Conservation (phyloP, 73 alveolate species). For the Paramecium sonneborni region DNA sequence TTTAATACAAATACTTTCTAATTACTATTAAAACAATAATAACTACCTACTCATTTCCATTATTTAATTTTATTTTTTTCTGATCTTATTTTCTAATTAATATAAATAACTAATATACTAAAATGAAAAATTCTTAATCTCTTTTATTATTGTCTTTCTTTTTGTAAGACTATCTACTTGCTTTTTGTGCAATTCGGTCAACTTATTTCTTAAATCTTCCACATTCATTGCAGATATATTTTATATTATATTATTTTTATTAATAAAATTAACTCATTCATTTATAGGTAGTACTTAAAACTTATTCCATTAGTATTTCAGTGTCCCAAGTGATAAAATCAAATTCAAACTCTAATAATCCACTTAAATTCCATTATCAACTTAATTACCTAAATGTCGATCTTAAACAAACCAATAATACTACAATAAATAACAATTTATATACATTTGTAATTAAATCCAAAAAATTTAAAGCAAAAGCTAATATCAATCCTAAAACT, state of each 20-base stretch:
- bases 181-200: constrained; percentile 17
- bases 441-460: not conserved
- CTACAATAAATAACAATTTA: not conserved
- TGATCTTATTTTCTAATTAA: not conserved
- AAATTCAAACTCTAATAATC: not conserved
- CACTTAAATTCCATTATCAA: not conserved
- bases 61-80: not conserved
- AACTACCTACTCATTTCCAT: not conserved
- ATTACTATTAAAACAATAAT: not conserved
- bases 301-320: not conserved
- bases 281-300: not conserved
- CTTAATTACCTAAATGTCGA: not conserved
- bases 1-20: not conserved
- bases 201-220: not conserved
- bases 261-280: not conserved
- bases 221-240: constrained; percentile 27
- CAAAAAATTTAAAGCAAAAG: not conserved
- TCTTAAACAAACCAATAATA: not conserved
- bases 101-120: not conserved
- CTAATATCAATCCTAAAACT: not conserved
- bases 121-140: not conserved
- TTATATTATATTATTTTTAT: not conserved
- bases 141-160: not conserved
- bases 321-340: not conserved
- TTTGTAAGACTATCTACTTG: not conserved